These are phyloP conservation scores for Venturia effusa DNA, from an alignment of 2,329 filamentous ascomycete species.

Conservation along the genomic window DNA sequence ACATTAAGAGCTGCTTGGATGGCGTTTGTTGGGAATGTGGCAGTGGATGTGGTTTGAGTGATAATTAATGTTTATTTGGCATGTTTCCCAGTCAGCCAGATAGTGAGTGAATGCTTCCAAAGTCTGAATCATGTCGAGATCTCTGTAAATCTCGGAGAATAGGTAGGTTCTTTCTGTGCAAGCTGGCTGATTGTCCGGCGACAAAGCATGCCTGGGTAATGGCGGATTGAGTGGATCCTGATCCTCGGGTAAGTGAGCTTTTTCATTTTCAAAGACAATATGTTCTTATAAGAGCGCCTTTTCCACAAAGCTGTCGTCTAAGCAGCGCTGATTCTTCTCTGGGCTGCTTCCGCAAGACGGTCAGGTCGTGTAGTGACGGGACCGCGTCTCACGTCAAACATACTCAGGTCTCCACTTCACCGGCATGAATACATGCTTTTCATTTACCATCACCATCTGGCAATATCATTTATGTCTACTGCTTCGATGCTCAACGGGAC, in stretches of 20 bases:
- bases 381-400: background rate
- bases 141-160: background rate
- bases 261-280: background rate
- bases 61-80: background rate
- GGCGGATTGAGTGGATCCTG: background rate
- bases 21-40: background rate
- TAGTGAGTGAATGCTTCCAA: background rate
- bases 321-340: background rate
- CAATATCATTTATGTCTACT: background rate
- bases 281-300: background rate
- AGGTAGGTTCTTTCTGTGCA: background rate
- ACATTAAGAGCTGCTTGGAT: background rate
- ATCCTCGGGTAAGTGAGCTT: background rate
- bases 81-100: background rate
- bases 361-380: background rate
- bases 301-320: background rate
- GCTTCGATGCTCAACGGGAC: background rate
- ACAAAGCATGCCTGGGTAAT: background rate
- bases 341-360: background rate
- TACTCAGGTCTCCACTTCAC: background rate
- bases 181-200: background rate
- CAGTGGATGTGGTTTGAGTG: background rate
- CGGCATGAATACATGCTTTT: background rate
- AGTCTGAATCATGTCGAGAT: background rate
- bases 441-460: background rate